phyloP scores from a whole-genome alignment of 345 rosid species.

The Anastatica hierochuntica region DNA sequence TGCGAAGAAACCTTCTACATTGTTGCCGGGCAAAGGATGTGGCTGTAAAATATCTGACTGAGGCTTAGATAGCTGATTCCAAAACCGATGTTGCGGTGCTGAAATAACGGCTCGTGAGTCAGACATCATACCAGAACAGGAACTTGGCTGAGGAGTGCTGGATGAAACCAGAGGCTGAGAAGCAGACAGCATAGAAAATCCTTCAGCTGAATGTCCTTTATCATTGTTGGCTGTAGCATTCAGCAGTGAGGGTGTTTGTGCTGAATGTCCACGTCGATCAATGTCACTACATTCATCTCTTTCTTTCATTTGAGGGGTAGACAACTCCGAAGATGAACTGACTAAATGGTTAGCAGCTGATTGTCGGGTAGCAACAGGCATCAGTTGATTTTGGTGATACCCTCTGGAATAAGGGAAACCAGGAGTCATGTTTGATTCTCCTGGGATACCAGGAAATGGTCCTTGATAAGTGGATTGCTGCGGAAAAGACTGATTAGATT shows the following conservation, averaged over 20 bases:
- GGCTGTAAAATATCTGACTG: conserved; percentile 28
- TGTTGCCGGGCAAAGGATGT: conserved; percentile 26
- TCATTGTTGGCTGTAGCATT: conserved; percentile 22
- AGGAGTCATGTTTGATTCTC: conserved; percentile 31
- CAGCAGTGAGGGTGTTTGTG: conserved; percentile 28
- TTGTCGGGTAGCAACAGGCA: conserved; percentile 29
- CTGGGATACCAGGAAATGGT: conserved; percentile 28
- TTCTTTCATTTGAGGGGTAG: conserved; percentile 32
- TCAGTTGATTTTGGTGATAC: conserved; percentile 33
- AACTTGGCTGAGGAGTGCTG: conserved; percentile 32
- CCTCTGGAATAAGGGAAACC: conserved; percentile 43
- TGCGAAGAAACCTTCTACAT: conserved; percentile 34
- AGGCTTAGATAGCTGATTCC: conserved; percentile 31
- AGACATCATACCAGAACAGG: conserved; percentile 29
- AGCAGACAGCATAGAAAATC: conserved; percentile 35
- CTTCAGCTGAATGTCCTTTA: conserved; percentile 31
- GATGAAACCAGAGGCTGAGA: conserved; percentile 30
- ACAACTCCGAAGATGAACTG: conserved; percentile 29
- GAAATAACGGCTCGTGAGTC: conserved; percentile 34
- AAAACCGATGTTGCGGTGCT: conserved; percentile 30
- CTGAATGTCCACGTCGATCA: conserved; percentile 37
- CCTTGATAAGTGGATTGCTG: conserved; percentile 36
- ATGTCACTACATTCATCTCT: conserved; percentile 34
- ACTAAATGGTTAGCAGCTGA: conserved; percentile 22
- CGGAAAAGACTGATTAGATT: conserved; percentile 34